Base-by-base conservation (phyloP, 176 grass and related monocot species). In the Urochloa ruziziensis region DNA sequence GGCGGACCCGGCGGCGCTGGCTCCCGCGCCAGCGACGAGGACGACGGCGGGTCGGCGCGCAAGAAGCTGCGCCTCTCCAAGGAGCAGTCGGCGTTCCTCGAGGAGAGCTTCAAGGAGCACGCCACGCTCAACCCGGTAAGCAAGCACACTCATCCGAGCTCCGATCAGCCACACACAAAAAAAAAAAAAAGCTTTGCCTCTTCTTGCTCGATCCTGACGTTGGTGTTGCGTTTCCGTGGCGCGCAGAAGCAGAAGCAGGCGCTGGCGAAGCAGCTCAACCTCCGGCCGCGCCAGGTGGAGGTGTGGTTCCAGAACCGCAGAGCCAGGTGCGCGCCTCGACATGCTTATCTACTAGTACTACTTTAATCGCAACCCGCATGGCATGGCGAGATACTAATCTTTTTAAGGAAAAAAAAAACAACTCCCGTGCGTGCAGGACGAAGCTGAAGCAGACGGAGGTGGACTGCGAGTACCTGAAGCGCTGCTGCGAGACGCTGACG, bases 381-480 rank as follows among this genome's bases (percentile, higher is more conserved):
- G 4, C 36, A 29, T 5, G 36, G 7, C 25, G 27, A 0, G 37
- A 13, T 2, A 70, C 78, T n/a, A 14, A 51, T 77, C 71, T 77
- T n/a, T 67, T 67, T n/a, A n/a, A 21, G 21, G 1, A 3, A 23
- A 7, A 53, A 54, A 78, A 39, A n/a, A n/a, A 25, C 12, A 25
- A n/a, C n/a, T n/a, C n/a, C 33, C 43, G 37, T 35, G n/a, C n/a
- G n/a, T 35, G 51, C 93, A 99, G 97, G 88, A 96, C 97, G 74
- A 99, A 99, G 89, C 89, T 99, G 93, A 99, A 99, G 85, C 97
- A 99, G 60, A 99, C 97, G n/a, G 97, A 99, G 78, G 93, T 93
- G 56, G 91, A 96, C 84, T 99, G 93, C 75, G 91, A 96, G 87
- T 94, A 99, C 87, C 86, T 99, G 78, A 99, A 99, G 86, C 93